Evolutionary conservation across 2,329 filamentous ascomycete genomes (phyloP).

Genomic region (Colletotrichum coccodes): DNA sequence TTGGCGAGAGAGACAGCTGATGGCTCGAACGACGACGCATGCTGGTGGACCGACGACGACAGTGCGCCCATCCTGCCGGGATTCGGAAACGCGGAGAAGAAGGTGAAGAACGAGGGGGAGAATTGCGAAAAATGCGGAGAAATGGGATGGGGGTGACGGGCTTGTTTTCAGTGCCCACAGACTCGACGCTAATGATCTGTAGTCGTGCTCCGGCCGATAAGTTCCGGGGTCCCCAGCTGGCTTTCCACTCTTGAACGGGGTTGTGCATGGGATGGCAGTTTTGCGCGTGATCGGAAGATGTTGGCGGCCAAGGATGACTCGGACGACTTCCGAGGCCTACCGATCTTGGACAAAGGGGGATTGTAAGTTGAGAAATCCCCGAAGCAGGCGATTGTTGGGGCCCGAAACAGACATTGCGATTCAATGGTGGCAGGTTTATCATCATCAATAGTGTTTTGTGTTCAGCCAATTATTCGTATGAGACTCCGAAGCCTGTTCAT

Average conservation of each 20-base stretch:
- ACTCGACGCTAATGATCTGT: not conserved
- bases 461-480: not conserved
- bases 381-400: not conserved
- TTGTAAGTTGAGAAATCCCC: not conserved
- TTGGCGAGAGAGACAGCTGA: slow-evolving; percentile 6
- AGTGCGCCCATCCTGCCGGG: slow-evolving; percentile 12
- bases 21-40: slow-evolving; percentile 21
- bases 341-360: not conserved
- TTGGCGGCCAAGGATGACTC: not conserved
- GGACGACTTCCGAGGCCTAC: slow-evolving; percentile 16
- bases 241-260: not conserved
- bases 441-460: too few species aligned
- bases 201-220: not conserved
- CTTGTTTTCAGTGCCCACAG: not conserved
- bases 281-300: slow-evolving; percentile 1
- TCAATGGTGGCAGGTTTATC: not conserved
- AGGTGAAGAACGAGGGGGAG: slow-evolving; percentile 13
- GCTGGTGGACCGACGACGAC: slow-evolving; percentile 10
- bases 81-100: slow-evolving; percentile 11
- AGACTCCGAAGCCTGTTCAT: not conserved
- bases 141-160: slow-evolving; percentile 6
- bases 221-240: slow-evolving; percentile 15
- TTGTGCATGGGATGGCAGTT: slow-evolving; percentile 14
- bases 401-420: not conserved
- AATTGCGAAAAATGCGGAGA: slow-evolving; percentile 31